Conservation (phyloP, 1,139 yeast species). For the Yamadazyma dendronema region DNA sequence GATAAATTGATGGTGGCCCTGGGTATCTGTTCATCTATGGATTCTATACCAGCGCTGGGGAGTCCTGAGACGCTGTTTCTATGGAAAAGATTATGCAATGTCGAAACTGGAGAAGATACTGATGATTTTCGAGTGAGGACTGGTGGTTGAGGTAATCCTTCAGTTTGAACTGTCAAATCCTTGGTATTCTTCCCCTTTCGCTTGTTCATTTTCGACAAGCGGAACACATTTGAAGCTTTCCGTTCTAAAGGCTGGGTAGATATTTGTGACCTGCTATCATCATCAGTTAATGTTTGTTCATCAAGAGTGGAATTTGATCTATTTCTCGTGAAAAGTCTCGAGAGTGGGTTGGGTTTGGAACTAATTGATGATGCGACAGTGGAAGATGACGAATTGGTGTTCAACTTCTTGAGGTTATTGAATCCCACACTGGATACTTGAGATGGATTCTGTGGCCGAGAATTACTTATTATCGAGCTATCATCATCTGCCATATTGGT, state of each 20-base stretch:
- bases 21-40: slow-evolving; percentile 13
- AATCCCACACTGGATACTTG: slow-evolving; percentile 43
- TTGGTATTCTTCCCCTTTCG: slow-evolving; percentile 14
- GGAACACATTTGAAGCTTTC: slow-evolving; percentile 14
- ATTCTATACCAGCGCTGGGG: slow-evolving; percentile 14
- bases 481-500: slow-evolving; percentile 1
- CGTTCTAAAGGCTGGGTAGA: slow-evolving; percentile 5
- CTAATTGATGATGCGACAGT: slow-evolving; percentile 16
- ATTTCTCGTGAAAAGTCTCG: slow-evolving; percentile 36
- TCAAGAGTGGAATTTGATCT: slow-evolving; percentile 23
- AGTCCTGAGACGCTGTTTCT: slow-evolving; percentile 18
- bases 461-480: neutral
- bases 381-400: slow-evolving; percentile 32
- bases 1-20: slow-evolving; percentile 34
- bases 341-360: slow-evolving; percentile 20
- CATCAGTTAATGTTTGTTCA: slow-evolving; percentile 8
- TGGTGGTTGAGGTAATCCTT: slow-evolving; percentile 20
- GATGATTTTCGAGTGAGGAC: slow-evolving; percentile 22
- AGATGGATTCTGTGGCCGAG: slow-evolving; percentile 13
- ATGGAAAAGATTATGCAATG: slow-evolving; percentile 38
- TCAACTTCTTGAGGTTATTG: slow-evolving; percentile 34
- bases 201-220: slow-evolving; percentile 14
- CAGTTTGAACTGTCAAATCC: slow-evolving; percentile 18
- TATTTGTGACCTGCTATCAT: slow-evolving; percentile 5
- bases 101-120: slow-evolving; percentile 34